Evolutionary conservation across 140 eudicot species (phyloP).

Genomic region (Eryngium alpinum): DNA sequence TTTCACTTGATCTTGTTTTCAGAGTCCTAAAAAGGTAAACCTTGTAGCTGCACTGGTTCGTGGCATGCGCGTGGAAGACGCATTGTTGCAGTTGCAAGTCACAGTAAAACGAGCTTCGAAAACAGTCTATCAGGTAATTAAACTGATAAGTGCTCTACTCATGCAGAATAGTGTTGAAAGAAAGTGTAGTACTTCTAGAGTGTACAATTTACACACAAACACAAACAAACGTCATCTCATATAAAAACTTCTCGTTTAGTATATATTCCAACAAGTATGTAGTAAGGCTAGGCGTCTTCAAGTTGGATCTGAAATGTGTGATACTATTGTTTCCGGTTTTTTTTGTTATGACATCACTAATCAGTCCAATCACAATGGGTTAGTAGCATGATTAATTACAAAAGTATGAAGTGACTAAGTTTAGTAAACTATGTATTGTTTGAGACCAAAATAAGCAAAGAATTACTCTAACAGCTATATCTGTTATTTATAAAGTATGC

Average conservation of each 20-base stretch:
- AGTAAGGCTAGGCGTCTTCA: neutral
- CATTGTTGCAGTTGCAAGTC: slow-evolving; percentile 88
- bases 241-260: neutral
- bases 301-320: neutral
- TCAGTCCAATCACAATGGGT: too few species aligned
- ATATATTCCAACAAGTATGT: neutral
- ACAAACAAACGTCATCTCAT: neutral
- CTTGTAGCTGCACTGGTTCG: slow-evolving; percentile 92
- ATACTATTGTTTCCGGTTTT: neutral
- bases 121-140: slow-evolving; percentile 86
- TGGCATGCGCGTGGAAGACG: slow-evolving; percentile 99
- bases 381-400: neutral
- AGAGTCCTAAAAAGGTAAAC: slow-evolving; percentile 98
- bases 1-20: slow-evolving; percentile 16
- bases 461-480: neutral
- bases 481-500: neutral
- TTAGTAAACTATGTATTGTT: neutral
- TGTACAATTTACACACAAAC: neutral
- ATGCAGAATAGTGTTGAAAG: neutral
- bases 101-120: slow-evolving; percentile 88
- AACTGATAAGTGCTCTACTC: neutral
- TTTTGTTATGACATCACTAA: neutral
- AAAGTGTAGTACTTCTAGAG: neutral
- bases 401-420: neutral
- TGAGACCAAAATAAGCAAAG: neutral